Evolutionary conservation across 73 alveolate species (phyloP), one percentile per base, ranked within the genome.

Genomic region (Paramecium primaurelia): DNA sequence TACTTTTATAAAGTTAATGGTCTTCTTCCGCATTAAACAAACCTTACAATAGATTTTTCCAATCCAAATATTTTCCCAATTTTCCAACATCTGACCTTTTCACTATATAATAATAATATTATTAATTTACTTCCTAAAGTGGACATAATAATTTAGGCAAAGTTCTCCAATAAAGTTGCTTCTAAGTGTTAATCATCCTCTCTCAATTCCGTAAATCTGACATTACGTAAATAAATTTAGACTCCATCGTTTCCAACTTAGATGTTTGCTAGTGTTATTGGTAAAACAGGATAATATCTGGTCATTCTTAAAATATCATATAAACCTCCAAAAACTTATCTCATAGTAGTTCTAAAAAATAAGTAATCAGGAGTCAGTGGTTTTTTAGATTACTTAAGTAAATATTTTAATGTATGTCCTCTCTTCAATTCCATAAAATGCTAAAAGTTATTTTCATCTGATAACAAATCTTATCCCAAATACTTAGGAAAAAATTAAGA

Each of bases 21-120:
- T 80, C 91, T 80, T 80, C 91, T 44, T 80, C 91, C 45, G 91
- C 91, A 80, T 80, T 80, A 45, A 80, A 80, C 30, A 80, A 44
- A 25, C 91, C 91, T 45, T 80, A 8, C 7, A 80, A 22, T 77
- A 80, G 45, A 45, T 80, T 80, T 80, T 80, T 80, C 91, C 91
- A 80, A 80, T 25, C 77, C 58, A 80, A 49, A 42, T 47, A 32
- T 14, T 80, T 47, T 44, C 71, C 91, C 49, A 80, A 80, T 22
- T 45, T 45, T 10, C 91, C 91, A 45, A 80, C 45, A 42, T 80
- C 49, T 0, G 8, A 36, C 16, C 91, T 80, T 36, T 75, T 38
- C 60, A 75, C 88, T 75, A 38, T 5, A n/a, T 2, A 68, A 34
- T 75, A 4, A 8, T 22, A 4, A 37, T 18, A 7, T 11, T n/a